These are phyloP conservation scores for Mycena sp. DNA, from an alignment of 1,284 basidiomycete genomes.

Conservation along the genomic window DNA sequence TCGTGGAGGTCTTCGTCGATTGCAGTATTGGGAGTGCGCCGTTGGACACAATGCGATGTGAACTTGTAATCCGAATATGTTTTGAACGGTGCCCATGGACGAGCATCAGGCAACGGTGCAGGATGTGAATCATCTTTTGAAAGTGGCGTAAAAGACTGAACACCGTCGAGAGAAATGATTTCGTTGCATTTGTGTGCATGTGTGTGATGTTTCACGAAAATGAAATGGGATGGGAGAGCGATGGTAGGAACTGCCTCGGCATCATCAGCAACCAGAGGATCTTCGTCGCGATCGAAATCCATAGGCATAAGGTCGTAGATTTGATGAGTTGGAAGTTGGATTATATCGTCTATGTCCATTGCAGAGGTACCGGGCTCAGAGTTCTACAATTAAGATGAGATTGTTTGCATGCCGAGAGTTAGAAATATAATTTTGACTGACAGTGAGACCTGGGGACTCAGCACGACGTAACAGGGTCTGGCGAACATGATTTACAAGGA, in stretches of 20 bases:
- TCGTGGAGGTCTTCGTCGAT: slow-evolving; percentile 20
- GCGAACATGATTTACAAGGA: slow-evolving; percentile 1
- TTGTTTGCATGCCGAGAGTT: background rate
- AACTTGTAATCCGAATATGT: slow-evolving; percentile 17
- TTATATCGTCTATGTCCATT: too few relatives aligned
- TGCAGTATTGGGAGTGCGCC: slow-evolving; percentile 11
- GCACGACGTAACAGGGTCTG: background rate
- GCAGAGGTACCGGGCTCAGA: background rate
- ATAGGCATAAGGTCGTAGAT: slow-evolving; percentile 4
- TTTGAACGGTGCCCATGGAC: slow-evolving; percentile 18
- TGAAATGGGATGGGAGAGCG: slow-evolving; percentile 18
- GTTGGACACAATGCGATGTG: slow-evolving; percentile 7
- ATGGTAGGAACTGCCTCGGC: background rate
- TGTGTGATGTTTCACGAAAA: slow-evolving; percentile 22
- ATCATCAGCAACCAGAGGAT: background rate
- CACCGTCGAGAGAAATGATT: slow-evolving; percentile 8
- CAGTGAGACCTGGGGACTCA: background rate
- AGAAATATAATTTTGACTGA: background rate
- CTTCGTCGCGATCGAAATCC: background rate
- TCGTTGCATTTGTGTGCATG: slow-evolving; percentile 6
- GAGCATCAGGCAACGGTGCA: background rate
- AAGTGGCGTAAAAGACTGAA: background rate
- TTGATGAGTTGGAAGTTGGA: slow-evolving; percentile 3
- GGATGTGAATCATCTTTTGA: background rate
- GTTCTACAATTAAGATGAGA: background rate